These are phyloP conservation scores for Didymella sp. DNA, from an alignment of 2,329 filamentous ascomycete genomes.

Conservation along the genomic window DNA sequence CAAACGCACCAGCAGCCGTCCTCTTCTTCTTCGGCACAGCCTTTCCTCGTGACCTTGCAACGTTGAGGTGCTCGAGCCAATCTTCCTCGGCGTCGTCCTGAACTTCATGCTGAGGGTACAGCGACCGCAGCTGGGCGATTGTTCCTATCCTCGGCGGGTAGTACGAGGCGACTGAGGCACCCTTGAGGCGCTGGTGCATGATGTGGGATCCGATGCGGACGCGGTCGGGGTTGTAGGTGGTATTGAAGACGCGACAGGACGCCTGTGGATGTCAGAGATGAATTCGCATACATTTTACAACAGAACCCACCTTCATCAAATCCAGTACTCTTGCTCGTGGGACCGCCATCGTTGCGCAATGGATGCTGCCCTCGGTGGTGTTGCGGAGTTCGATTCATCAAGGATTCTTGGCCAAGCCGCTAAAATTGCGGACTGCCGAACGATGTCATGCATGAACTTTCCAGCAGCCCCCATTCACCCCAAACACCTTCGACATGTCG, in stretches of 20 bases:
- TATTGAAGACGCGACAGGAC: constrained; percentile 91
- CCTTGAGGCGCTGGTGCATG: constrained; percentile 83
- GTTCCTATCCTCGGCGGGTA: constrained; percentile 80
- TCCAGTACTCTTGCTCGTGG: constrained; percentile 64
- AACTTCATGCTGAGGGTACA: constrained; percentile 72
- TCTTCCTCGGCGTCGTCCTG: constrained; percentile 81
- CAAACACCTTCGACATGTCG: constrained; percentile 24
- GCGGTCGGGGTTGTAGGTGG: constrained; percentile 85
- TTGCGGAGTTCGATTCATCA: constrained; percentile 23
- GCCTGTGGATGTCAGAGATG: constrained; percentile 59
- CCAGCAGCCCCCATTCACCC: background rate
- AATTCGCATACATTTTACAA: background rate
- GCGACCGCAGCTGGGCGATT: constrained; percentile 74
- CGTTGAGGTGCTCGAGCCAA: constrained; percentile 72
- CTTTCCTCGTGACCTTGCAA: constrained; percentile 71
- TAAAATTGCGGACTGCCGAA: constrained; percentile 21
- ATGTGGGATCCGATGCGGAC: constrained; percentile 89
- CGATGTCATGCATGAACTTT: constrained; percentile 7
- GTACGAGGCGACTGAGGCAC: constrained; percentile 83
- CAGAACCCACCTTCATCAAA: constrained; percentile 73
- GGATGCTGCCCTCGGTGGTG: constrained; percentile 15
- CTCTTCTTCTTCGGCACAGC: constrained; percentile 89
- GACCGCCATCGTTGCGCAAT: constrained; percentile 55
- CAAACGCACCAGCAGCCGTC: constrained; percentile 57
- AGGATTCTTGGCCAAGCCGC: constrained; percentile 26